A percentile compares a stretch with the other conserved stretches of the same genome.
Conservation (phyloP, 495 filamentous ascomycete species). For the Aspergillus baeticus region DNA sequence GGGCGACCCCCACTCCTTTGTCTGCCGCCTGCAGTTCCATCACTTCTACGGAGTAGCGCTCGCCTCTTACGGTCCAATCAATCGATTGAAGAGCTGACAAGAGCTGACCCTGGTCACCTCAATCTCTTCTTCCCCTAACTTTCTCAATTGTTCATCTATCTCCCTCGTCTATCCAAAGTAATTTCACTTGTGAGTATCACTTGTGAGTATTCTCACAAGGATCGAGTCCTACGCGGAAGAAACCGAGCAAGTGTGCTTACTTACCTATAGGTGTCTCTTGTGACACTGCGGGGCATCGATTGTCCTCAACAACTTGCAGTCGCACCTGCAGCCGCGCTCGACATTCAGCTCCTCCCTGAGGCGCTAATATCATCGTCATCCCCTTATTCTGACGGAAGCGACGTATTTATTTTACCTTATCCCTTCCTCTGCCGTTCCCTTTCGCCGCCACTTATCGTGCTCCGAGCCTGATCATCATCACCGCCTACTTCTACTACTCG, state of each 20-base stretch:
- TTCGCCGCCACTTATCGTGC: constrained; percentile 11
- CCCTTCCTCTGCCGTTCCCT: neutral
- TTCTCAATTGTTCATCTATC: constrained; percentile 3
- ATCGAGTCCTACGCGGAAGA: neutral
- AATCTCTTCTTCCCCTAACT: constrained; percentile 11
- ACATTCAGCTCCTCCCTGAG: constrained; percentile 9
- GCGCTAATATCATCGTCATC: constrained; percentile 7
- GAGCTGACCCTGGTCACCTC: constrained; percentile 9
- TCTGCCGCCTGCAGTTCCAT: constrained; percentile 11
- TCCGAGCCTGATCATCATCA: neutral
- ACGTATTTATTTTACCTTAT: neutral
- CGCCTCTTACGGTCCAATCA: constrained; percentile 14
- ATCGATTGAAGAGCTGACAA: constrained; percentile 10
- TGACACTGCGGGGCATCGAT: constrained; percentile 10
- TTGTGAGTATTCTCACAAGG: neutral
- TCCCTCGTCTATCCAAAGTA: neutral
- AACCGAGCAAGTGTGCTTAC: neutral
- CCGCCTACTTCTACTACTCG: constrained; percentile 1
- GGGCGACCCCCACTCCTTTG: constrained; percentile 5
- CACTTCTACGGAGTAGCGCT: constrained; percentile 14
- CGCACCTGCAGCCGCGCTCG: constrained; percentile 4
- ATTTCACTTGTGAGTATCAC: neutral
- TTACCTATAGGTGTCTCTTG: neutral
- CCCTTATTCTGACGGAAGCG: constrained; percentile 1
- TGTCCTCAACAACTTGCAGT: neutral